phyloP scores from a whole-genome alignment of 257 asterid genomes.

The Catharanthus roseus region DNA sequence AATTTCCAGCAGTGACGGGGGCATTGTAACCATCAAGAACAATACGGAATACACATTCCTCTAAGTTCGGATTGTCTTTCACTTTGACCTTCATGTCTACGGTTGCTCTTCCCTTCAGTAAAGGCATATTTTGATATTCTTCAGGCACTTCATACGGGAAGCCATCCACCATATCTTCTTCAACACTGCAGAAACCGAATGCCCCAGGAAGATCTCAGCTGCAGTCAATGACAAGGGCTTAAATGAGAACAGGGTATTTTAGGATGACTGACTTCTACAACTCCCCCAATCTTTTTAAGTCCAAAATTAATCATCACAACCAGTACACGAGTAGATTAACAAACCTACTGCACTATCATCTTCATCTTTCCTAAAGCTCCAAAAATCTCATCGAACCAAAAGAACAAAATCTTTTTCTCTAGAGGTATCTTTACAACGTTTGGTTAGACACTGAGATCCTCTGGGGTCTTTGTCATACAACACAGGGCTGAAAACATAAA shows the following conservation, averaged over 20 bases:
- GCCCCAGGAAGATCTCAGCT: conserved; percentile 99
- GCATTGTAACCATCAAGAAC: conserved; percentile 97
- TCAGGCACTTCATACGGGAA: conserved; percentile 97
- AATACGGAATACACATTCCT: conserved; percentile 71
- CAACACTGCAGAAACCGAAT: conserved; percentile 99
- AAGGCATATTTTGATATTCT: conserved; percentile 77
- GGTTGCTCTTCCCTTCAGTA: conserved; percentile 91
- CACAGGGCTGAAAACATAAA: neutral
- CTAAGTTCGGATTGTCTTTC: conserved; percentile 82
- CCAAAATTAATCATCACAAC: conserved; percentile 9
- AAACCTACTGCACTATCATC: neutral
- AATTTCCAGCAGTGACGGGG: conserved; percentile 94
- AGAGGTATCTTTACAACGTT: neutral
- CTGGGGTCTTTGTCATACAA: neutral
- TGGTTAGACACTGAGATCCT: conserved; percentile 5
- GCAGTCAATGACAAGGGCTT: conserved; percentile 95
- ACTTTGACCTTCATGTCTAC: conserved; percentile 98
- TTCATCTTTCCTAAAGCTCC: conserved; percentile 1
- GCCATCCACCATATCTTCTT: conserved; percentile 99
- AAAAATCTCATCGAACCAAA: neutral
- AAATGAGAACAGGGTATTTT: conserved; percentile 70
- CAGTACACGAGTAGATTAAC: neutral
- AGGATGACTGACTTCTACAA: conserved; percentile 29
- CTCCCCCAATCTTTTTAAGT: conserved; percentile 28
- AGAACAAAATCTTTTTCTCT: neutral